phyloP scores from a whole-genome alignment of 345 rosid genomes.

The Streptanthus diversifolius region DNA sequence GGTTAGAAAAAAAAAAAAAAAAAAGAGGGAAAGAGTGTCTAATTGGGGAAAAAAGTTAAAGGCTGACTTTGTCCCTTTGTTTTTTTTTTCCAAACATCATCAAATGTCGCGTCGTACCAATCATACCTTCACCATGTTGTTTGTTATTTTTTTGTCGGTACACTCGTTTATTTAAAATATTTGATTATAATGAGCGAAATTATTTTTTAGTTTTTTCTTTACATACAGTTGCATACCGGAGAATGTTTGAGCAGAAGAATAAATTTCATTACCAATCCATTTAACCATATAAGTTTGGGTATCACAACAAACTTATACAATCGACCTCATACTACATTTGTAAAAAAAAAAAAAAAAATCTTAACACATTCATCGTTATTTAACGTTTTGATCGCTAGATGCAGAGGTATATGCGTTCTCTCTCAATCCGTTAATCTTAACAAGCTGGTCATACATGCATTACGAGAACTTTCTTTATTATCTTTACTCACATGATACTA shows the following conservation, averaged over 20 bases:
- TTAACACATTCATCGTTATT: not conserved
- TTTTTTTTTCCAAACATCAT: constrained; percentile 24
- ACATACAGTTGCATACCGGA: not conserved
- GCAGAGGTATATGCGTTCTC: too few relatives aligned
- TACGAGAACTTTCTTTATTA: too few relatives aligned
- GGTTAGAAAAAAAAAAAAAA: constrained; percentile 21
- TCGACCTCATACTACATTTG: not conserved
- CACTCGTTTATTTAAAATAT: not conserved
- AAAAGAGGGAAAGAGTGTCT: not conserved
- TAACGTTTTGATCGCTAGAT: too few relatives aligned
- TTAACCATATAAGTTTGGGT: not conserved
- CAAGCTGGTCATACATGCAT: too few relatives aligned
- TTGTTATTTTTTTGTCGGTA: constrained; percentile 29
- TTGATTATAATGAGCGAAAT: too few relatives aligned
- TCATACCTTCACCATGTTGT: constrained; percentile 28
- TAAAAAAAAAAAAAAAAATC: not conserved
- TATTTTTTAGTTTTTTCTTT: not conserved
- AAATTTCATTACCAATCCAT: not conserved
- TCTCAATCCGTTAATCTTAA: too few relatives aligned
- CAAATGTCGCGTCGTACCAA: constrained; percentile 32
- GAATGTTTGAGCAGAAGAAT: not conserved
- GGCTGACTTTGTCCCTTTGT: constrained; percentile 28
- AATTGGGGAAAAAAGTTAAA: constrained; percentile 3
- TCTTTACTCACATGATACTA: too few relatives aligned
- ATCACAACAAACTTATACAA: not conserved